Evolutionary conservation across 1,139 yeast species (phyloP).

Genomic region (Arxiozyma slooffiae): DNA sequence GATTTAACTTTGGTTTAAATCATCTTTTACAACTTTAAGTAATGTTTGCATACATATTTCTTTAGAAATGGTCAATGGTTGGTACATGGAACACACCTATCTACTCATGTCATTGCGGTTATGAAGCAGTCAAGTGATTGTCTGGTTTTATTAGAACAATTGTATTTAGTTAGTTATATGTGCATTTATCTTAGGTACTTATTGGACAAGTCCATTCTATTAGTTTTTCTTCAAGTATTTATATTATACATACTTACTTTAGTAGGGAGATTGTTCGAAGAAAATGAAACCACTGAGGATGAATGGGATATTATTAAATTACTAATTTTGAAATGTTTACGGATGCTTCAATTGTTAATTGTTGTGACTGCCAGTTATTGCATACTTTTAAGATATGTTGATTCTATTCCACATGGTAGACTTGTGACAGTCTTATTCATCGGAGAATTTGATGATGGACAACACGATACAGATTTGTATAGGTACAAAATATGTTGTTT

Average conservation of each 20-base stretch:
- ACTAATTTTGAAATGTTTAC: background rate
- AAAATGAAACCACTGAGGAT: background rate
- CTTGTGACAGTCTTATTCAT: background rate
- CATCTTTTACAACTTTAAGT: no score
- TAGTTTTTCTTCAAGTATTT: background rate
- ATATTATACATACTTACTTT: background rate
- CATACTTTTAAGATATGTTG: background rate
- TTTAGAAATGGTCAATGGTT: no score
- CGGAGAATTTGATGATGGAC: background rate
- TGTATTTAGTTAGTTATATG: background rate
- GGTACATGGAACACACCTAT: no score
- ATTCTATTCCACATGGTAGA: background rate
- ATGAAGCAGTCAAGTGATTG: background rate
- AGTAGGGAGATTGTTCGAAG: background rate
- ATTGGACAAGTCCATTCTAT: background rate
- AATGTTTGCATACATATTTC: no score
- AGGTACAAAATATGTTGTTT: background rate
- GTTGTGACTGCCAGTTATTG: background rate
- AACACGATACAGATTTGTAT: background rate
- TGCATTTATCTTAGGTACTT: constrained; percentile 1
- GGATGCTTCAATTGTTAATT: background rate
- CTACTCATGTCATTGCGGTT: background rate
- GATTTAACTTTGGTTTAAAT: no score
- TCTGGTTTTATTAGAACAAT: background rate
- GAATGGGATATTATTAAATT: background rate